Percentiles rank a stretch among this genome's conserved stretches.
Evolutionary conservation across 2,329 filamentous ascomycete genomes (phyloP).

Genomic region (Furcasterigmium sp.): DNA sequence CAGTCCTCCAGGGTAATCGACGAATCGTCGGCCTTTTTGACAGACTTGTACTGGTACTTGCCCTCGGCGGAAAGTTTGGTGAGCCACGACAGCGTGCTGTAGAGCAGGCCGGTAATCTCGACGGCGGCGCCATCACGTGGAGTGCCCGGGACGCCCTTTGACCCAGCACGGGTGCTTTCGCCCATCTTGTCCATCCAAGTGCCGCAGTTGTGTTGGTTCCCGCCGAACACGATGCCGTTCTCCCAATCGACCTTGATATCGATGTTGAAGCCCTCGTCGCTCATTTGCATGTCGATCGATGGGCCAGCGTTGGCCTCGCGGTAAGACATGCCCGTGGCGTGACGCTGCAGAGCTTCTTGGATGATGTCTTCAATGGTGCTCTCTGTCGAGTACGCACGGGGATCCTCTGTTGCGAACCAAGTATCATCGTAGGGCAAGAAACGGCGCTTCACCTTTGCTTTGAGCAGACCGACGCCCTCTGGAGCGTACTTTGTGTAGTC

Average conservation of each 20-base stretch:
- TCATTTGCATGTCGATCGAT: conserved; percentile 88
- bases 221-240: conserved; percentile 87
- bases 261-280: conserved; percentile 84
- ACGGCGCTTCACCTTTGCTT: conserved; percentile 72
- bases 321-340: conserved; percentile 87
- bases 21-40: conserved; percentile 57
- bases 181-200: conserved; percentile 99
- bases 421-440: conserved; percentile 96
- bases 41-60: conserved; percentile 67
- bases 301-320: conserved; percentile 91
- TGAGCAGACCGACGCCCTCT: conserved; percentile 66
- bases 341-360: conserved; percentile 87
- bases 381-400: conserved; percentile 76
- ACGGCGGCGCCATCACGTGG: conserved; percentile 92
- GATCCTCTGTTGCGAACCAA: conserved; percentile 80
- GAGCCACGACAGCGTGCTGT: conserved; percentile 84
- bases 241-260: conserved; percentile 88
- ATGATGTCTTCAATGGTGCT: conserved; percentile 86
- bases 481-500: conserved; percentile 84
- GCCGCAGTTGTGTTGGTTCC: conserved; percentile 90
- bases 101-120: conserved; percentile 90
- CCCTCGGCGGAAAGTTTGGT: conserved; percentile 60
- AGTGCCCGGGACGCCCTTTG: conserved; percentile 92
- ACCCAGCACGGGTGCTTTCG: conserved; percentile 86
- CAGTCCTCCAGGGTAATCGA: conserved; percentile 69